phyloP scores from a whole-genome alignment of 441 rosid genomes.

The Sinapis alba region DNA sequence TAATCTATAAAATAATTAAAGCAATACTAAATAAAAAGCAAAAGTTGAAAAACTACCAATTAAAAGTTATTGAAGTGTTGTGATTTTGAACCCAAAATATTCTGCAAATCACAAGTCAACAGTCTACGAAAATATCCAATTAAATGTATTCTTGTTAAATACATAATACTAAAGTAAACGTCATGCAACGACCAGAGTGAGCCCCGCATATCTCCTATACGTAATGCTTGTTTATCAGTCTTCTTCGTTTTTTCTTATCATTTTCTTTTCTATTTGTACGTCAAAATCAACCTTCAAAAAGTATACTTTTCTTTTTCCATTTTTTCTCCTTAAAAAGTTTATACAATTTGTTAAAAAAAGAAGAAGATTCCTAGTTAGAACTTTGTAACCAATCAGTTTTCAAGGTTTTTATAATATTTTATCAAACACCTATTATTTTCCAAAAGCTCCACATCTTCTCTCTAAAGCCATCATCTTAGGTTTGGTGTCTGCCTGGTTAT shows the following conservation, averaged over 20 bases:
- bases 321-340: background rate
- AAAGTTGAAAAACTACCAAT: background rate
- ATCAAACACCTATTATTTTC: slow-evolving; percentile 24
- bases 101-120: background rate
- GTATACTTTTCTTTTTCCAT: background rate
- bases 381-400: slow-evolving; percentile 18
- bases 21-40: too few species aligned
- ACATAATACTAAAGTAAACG: background rate
- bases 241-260: background rate
- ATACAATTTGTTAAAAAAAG: background rate
- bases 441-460: slow-evolving; percentile 1
- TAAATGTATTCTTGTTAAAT: background rate
- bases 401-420: background rate
- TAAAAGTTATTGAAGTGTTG: background rate
- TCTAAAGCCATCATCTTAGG: slow-evolving; percentile 28
- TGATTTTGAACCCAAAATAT: background rate
- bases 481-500: slow-evolving; percentile 14
- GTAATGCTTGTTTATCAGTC: slow-evolving; percentile 23
- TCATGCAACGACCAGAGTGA: slow-evolving; percentile 4
- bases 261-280: slow-evolving; percentile 1
- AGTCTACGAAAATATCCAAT: background rate
- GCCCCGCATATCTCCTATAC: slow-evolving; percentile 15
- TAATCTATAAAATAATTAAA: background rate
- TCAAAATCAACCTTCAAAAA: background rate
- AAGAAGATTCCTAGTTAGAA: background rate